phyloP scores from a whole-genome alignment of 148 eudicot genomes.

The Drosera capensis region DNA sequence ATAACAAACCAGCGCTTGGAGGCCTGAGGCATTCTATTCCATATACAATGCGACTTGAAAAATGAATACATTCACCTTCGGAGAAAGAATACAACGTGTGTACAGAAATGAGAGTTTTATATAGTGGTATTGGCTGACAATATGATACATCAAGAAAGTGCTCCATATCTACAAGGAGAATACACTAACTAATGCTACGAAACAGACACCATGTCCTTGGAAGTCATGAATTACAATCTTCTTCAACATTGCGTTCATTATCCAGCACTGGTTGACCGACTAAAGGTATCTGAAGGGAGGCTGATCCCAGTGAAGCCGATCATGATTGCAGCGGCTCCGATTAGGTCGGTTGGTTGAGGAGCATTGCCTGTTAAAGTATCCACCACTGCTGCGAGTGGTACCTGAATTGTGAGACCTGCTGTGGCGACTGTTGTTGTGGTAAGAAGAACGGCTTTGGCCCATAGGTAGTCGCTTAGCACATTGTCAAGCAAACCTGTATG shows the following conservation, averaged over 20 bases:
- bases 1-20: too few species aligned
- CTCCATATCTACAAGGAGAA: too few species aligned
- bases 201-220: conserved; percentile 3
- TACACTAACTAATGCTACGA: too few species aligned
- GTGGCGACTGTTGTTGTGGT: conserved; percentile 94
- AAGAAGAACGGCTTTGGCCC: conserved; percentile 96
- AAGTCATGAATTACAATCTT: conserved; percentile 5
- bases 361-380: conserved; percentile 64
- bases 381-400: conserved; percentile 80
- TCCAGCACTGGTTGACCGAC: conserved; percentile 31
- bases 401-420: conserved; percentile 96
- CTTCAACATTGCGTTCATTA: conserved; percentile 10
- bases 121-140: too few species aligned
- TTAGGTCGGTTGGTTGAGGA: conserved; percentile 44
- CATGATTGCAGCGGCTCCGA: conserved; percentile 78
- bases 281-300: conserved; percentile 47
- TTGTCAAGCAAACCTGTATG: conserved; percentile 72
- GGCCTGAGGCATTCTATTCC: too few species aligned
- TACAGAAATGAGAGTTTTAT: too few species aligned
- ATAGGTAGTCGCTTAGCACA: conserved; percentile 83
- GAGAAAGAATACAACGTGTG: too few species aligned
- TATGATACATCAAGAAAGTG: too few species aligned
- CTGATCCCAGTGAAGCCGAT: conserved; percentile 80
- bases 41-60: too few species aligned
- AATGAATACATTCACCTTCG: too few species aligned